Conservation (phyloP, 108 stramenopile genomes). For the Fragilariopsis cylindrus region DNA sequence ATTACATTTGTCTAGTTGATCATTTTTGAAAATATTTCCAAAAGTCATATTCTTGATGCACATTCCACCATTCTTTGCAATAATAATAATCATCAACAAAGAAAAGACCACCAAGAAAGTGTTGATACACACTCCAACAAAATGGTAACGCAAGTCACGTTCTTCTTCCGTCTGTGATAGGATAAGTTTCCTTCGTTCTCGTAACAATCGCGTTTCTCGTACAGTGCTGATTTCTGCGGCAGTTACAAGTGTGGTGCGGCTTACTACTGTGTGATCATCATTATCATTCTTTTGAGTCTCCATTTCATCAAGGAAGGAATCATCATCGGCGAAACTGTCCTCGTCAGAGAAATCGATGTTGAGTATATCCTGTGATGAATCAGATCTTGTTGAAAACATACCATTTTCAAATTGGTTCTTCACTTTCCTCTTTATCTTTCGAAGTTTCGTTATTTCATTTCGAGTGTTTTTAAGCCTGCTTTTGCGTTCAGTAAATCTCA, state of each 20-base stretch:
- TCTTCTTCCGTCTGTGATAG: constrained; percentile 26
- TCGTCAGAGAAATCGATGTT: not conserved
- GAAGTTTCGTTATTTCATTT: constrained; percentile 7
- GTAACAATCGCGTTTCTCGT: constrained; percentile 29
- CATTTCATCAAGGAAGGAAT: not conserved
- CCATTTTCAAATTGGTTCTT: constrained; percentile 13
- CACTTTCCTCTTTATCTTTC: constrained; percentile 20
- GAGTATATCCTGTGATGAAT: not conserved
- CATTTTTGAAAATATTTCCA: constrained; percentile 31
- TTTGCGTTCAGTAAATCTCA: constrained; percentile 15
- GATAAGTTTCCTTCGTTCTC: constrained; percentile 23
- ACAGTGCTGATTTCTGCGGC: constrained; percentile 26
- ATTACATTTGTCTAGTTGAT: constrained; percentile 29
- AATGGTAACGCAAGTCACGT: constrained; percentile 22
- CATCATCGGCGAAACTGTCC: not conserved
- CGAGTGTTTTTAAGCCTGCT: constrained; percentile 19
- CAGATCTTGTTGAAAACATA: not conserved
- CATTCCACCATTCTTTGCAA: constrained; percentile 33
- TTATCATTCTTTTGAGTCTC: not conserved
- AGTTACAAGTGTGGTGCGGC: not conserved
- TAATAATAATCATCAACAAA: constrained; percentile 30
- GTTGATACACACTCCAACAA: constrained; percentile 34
- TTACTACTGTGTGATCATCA: not conserved
- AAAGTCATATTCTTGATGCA: constrained; percentile 22
- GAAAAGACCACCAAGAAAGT: constrained; percentile 23